phyloP scores from a whole-genome alignment of 345 rosid genomes.

The Aegle marmelos region DNA sequence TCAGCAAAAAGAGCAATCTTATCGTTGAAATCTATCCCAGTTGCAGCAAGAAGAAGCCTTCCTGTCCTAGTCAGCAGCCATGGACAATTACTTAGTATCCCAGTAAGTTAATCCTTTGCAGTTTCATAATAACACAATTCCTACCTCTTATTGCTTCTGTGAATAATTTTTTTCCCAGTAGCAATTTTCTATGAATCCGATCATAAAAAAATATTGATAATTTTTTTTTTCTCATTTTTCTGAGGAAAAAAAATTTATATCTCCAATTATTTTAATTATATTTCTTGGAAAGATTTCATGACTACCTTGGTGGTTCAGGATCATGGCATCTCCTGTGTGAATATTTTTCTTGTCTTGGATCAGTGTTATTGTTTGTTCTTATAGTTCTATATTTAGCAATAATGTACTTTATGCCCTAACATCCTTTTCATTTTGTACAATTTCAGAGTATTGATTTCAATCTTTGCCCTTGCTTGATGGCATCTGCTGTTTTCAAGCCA shows the following conservation, averaged over 20 bases:
- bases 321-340: background rate
- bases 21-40: conserved; percentile 58
- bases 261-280: background rate
- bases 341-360: background rate
- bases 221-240: background rate
- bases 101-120: conserved; percentile 44
- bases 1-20: conserved; percentile 53
- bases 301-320: background rate
- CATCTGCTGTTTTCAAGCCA: conserved; percentile 61
- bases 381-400: background rate
- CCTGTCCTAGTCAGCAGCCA: conserved; percentile 57
- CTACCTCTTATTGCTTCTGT: background rate
- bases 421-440: background rate
- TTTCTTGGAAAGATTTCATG: background rate
- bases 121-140: background rate
- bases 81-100: conserved; percentile 62
- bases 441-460: conserved; percentile 72
- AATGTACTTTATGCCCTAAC: background rate
- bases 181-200: background rate
- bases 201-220: background rate
- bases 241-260: background rate
- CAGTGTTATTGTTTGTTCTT: background rate
- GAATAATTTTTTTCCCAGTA: background rate
- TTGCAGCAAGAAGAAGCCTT: conserved; percentile 72
- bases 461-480: conserved; percentile 56